A percentile compares a stretch with the other conserved stretches of the same genome.
Evolutionary conservation across 2,329 filamentous ascomycete genomes (phyloP).

Genomic region (Trichoderma cornu-damae): DNA sequence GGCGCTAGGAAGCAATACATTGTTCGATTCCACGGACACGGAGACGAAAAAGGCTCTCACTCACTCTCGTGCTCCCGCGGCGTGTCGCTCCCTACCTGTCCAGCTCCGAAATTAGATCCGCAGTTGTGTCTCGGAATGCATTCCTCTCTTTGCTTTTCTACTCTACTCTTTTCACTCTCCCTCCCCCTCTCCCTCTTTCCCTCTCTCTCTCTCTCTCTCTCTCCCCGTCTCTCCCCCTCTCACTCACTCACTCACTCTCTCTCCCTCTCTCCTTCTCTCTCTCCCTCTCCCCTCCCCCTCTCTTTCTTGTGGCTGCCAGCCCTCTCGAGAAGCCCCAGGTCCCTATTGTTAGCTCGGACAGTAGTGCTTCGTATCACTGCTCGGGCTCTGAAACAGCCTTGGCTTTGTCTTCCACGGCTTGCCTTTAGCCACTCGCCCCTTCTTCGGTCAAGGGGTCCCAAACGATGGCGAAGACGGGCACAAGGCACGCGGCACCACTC

Average conservation of each 20-base stretch:
- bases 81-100: background rate
- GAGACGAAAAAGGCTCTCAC: background rate
- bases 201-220: background rate
- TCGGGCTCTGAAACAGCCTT: background rate
- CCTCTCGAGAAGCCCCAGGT: background rate
- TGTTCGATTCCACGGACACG: background rate
- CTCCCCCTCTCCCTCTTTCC: no score
- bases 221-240: background rate
- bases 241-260: no score
- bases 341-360: background rate
- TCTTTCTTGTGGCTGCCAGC: background rate
- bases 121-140: slow-evolving; percentile 2
- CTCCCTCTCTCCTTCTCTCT: background rate
- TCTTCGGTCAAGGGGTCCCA: background rate
- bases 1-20: background rate
- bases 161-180: no score
- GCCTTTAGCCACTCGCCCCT: background rate
- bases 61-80: background rate
- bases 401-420: no score
- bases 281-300: background rate
- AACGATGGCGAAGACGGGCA: no score
- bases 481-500: background rate
- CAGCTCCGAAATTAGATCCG: background rate
- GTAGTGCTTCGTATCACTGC: background rate
- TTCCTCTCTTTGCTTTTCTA: no score